These are phyloP conservation scores for Rhizopogon sp. DNA, from an alignment of 768 basidiomycete species.

Conservation along the genomic window DNA sequence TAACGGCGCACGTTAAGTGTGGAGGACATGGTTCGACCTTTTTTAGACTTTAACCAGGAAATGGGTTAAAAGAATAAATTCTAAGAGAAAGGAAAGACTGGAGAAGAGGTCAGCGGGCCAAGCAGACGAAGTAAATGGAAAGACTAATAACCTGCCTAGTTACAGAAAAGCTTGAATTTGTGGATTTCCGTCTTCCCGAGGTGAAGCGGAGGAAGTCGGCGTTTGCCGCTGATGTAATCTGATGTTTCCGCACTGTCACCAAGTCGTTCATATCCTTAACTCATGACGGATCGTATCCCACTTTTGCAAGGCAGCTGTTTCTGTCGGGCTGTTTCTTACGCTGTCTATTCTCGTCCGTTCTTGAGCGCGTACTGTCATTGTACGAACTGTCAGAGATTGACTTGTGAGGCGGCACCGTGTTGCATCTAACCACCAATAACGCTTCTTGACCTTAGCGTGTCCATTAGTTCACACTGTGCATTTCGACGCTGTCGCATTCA, in stretches of 20 bases:
- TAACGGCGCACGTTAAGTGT: slow-evolving; percentile 66
- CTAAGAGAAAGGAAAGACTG: background rate
- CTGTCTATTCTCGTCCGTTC: slow-evolving; percentile 41
- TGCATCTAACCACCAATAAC: slow-evolving; percentile 1
- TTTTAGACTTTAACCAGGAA: slow-evolving; percentile 10
- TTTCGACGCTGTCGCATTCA: slow-evolving; percentile 44
- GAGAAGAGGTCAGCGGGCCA: background rate
- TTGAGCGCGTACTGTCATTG: slow-evolving; percentile 68
- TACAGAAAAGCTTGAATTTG: slow-evolving; percentile 5
- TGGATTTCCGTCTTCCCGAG: slow-evolving; percentile 9
- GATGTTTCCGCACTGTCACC: too few relatives aligned
- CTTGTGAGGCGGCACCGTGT: slow-evolving; percentile 30
- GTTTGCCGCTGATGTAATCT: slow-evolving; percentile 26
- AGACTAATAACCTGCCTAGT: slow-evolving; percentile 6
- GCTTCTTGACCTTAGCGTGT: slow-evolving; percentile 34
- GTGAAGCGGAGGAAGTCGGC: slow-evolving; percentile 23
- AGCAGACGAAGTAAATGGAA: background rate
- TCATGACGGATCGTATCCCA: background rate
- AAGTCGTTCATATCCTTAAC: background rate
- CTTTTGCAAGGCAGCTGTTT: slow-evolving; percentile 50
- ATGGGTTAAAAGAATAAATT: background rate
- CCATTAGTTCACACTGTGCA: slow-evolving; percentile 63
- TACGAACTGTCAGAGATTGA: slow-evolving; percentile 59
- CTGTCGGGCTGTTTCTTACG: slow-evolving; percentile 48
- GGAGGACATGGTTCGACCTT: slow-evolving; percentile 50